phyloP scores from a whole-genome alignment of 108 stramenopile species.

The Nannochloropsis granulata region DNA sequence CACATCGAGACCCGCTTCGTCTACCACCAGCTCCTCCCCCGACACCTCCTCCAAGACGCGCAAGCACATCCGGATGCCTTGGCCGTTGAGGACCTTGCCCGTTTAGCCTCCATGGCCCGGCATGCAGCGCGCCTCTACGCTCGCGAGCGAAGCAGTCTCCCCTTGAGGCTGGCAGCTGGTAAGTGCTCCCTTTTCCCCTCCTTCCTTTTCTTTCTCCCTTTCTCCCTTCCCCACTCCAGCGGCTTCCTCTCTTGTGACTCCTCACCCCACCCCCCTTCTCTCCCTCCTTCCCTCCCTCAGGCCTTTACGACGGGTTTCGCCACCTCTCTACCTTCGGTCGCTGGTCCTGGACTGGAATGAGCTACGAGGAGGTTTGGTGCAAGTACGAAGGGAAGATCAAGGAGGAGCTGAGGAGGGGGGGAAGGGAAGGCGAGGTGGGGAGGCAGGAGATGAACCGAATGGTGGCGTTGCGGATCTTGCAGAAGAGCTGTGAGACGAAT shows the following conservation, averaged over 20 bases:
- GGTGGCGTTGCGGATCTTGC: background rate
- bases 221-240: background rate
- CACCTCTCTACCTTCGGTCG: background rate
- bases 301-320: background rate
- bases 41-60: background rate
- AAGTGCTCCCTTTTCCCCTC: background rate
- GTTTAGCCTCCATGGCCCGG: background rate
- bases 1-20: background rate
- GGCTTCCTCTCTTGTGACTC: background rate
- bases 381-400: background rate
- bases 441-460: background rate
- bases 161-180: background rate
- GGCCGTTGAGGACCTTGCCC: background rate
- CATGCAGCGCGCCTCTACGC: background rate
- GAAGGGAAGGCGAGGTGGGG: background rate
- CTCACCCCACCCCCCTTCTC: background rate
- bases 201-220: background rate
- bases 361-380: background rate
- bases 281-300: background rate
- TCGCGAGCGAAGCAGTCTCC: background rate
- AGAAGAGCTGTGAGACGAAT: background rate
- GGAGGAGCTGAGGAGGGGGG: background rate
- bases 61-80: background rate
- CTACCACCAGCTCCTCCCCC: background rate
- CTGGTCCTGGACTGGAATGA: background rate